Evolutionary conservation across 176 grass and related monocot genomes (phyloP).

Genomic region (sorghum (Sorghum bicolor)): DNA sequence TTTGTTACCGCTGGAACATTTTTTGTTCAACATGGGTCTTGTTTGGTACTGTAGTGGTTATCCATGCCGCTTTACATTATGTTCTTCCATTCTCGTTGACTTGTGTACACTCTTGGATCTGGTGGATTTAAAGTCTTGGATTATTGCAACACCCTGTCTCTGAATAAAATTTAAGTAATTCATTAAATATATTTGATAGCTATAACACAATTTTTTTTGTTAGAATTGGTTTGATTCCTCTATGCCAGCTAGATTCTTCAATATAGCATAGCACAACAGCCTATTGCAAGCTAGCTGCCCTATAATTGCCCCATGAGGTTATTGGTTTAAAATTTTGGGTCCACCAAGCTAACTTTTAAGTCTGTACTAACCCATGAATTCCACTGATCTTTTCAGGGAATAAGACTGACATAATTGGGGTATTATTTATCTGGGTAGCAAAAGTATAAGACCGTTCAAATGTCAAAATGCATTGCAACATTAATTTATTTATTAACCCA

Average conservation of each 20-base stretch:
- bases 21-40: neutral
- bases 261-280: neutral
- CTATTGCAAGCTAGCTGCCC: neutral
- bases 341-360: neutral
- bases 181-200: neutral
- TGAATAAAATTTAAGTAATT: neutral
- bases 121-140: neutral
- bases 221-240: conserved; percentile 13
- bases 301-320: neutral
- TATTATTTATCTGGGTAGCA: neutral
- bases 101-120: neutral
- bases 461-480: neutral
- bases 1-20: neutral
- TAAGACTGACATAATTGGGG: neutral
- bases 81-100: neutral
- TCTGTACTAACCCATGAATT: neutral
- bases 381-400: neutral
- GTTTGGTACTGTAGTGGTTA: neutral
- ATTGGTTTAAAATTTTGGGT: neutral
- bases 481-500: neutral
- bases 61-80: neutral
- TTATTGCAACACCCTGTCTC: neutral
- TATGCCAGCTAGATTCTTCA: neutral
- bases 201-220: neutral
- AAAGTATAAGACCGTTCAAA: neutral